These are phyloP conservation scores for Curvularia eragrostidis DNA, from an alignment of 2,329 filamentous ascomycete species.

Conservation along the genomic window DNA sequence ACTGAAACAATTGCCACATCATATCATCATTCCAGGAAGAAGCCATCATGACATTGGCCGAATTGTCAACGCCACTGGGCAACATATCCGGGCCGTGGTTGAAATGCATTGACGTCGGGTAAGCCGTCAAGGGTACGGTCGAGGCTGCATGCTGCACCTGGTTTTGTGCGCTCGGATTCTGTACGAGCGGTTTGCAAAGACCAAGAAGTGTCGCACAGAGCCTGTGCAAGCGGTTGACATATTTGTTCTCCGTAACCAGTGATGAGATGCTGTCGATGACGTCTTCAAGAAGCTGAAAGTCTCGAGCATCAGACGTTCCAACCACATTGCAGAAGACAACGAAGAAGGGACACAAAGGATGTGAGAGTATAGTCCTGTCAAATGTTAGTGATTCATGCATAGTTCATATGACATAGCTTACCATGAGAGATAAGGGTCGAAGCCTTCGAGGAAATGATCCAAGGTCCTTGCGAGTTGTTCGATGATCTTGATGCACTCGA, in stretches of 20 bases:
- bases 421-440: conserved; percentile 41
- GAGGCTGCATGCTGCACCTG: not conserved
- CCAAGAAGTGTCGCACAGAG: conserved; percentile 39
- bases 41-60: conserved; percentile 14
- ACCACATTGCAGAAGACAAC: conserved; percentile 49
- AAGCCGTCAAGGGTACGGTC: not conserved
- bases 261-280: conserved; percentile 38
- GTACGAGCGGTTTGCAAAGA: conserved; percentile 41
- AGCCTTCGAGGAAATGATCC: conserved; percentile 41
- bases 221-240: conserved; percentile 36
- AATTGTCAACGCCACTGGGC: conserved; percentile 1
- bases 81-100: conserved; percentile 2
- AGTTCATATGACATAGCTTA: conserved; percentile 11
- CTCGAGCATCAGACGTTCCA: conserved; percentile 39
- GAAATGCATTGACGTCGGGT: conserved; percentile 2
- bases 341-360: conserved; percentile 45
- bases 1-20: conserved; percentile 46
- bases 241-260: conserved; percentile 40
- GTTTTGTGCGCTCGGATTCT: not conserved
- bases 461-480: conserved; percentile 31
- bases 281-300: conserved; percentile 42
- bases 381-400: conserved; percentile 12
- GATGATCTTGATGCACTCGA: conserved; percentile 38
- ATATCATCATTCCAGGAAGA: conserved; percentile 44
- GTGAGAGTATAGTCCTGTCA: conserved; percentile 43